A percentile compares a stretch with the other conserved stretches of the same genome.
Conservation (phyloP, 2,329 filamentous ascomycete species). For the Proliferodiscus dingleyae region DNA sequence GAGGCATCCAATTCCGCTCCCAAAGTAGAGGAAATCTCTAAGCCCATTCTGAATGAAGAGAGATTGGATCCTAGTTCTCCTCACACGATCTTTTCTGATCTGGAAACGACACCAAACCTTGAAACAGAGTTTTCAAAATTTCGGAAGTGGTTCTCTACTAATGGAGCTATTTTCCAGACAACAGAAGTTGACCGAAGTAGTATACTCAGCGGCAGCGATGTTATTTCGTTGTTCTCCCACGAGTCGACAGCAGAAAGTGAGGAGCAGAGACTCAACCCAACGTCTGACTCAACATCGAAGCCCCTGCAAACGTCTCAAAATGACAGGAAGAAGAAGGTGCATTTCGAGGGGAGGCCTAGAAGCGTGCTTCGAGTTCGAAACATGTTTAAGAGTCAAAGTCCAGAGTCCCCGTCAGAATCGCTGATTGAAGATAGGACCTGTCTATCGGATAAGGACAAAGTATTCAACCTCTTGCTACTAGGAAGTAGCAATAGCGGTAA, state of each 20-base stretch:
- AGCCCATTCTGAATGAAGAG: no score
- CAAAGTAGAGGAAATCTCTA: no score
- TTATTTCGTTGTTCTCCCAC: not conserved
- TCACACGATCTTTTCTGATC: no score
- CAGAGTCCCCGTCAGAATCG: no score
- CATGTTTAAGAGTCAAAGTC: no score
- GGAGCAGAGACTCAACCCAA: not conserved
- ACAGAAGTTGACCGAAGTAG: slow-evolving; percentile 1
- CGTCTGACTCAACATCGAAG: not conserved
- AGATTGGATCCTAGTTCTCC: no score
- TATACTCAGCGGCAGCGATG: no score
- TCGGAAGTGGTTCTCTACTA: not conserved
- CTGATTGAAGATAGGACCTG: no score
- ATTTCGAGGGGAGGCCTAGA: not conserved
- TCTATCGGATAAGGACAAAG: no score
- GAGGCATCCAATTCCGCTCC: no score
- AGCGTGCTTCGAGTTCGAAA: not conserved
- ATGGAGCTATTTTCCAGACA: not conserved
- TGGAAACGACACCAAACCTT: no score
- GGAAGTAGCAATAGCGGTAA: slow-evolving; percentile 3
- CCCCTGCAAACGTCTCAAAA: not conserved
- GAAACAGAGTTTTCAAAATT: not conserved
- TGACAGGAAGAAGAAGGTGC: not conserved
- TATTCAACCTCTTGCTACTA: not conserved
- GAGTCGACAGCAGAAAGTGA: not conserved